Base-by-base conservation (phyloP, 2,329 filamentous ascomycete genomes). In the Ophiosphaerella herpotricha region DNA sequence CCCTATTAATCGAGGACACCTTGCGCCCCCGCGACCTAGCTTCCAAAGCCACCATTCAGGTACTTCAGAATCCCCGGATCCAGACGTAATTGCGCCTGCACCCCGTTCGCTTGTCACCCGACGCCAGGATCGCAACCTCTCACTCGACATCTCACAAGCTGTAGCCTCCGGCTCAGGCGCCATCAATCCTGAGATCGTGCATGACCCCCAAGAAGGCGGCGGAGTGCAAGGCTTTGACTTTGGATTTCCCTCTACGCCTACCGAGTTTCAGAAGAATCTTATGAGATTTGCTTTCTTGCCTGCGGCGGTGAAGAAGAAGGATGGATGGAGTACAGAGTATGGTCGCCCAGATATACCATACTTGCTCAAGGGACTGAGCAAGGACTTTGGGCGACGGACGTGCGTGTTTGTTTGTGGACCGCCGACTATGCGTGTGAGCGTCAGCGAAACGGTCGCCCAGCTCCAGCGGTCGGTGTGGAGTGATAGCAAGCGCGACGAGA, bases 351-450 rank as follows among this genome's bases (percentile, higher is more conserved):
- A 96, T 61, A 83, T 97, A 32, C 88, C 90, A 1, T 93, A 88
- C 71, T 90, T 96, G 84, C 81, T 97, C 46, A 86, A 85, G 64
- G 86, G 94, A 57, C 87, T 91, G 82, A 89, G 90, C 4, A 87
- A 86, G n/a, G 86, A 86, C 44, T 87, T 95, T 50, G 92, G 93
- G 1, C 80, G 88, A 38, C 79, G 91, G 49, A 91, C 90, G 3
- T 93, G 91, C 60, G 90, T 97, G 5, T 96, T 95, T 71, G 92
- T 97, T 12, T 97, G 93, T 67, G 93, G 93, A 0, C 93, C 93
- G 14, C 85, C 90, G 1, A 80, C 85, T 49, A 95, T 97, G 91
- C 80, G 93, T 56, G 85, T 92, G 11, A 91, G 91, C 60, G 92
- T 97, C 13, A 87, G 89, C n/a, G 89, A 85, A 59, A 89, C 90